Percentiles rank a stretch among this genome's conserved stretches.
These are phyloP conservation scores for Neurospora sublineolata DNA, from an alignment of 495 filamentous ascomycete genomes.

Conservation along the genomic window DNA sequence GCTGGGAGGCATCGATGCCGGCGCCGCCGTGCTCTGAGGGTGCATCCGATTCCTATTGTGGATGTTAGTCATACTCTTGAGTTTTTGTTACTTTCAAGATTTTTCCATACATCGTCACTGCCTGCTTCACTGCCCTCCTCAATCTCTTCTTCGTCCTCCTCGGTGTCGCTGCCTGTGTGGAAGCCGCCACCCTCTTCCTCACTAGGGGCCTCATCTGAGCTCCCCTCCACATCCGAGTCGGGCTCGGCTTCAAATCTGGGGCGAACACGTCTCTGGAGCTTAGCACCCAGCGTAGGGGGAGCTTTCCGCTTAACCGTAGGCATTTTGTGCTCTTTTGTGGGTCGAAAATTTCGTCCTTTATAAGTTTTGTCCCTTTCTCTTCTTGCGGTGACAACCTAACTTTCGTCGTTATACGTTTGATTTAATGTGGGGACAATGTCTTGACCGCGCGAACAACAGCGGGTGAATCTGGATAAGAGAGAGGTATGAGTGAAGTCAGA, in stretches of 20 bases:
- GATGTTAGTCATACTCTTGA: not conserved
- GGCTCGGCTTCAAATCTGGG: conserved; percentile 43
- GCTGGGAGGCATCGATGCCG: conserved; percentile 27
- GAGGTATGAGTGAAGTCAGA: not conserved
- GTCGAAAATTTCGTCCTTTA: not conserved
- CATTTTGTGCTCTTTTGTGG: conserved; percentile 9
- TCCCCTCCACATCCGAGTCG: conserved; percentile 34
- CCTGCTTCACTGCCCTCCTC: conserved; percentile 17
- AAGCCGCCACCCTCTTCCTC: conserved; percentile 25
- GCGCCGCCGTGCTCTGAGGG: conserved; percentile 29
- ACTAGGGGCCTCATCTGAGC: conserved; percentile 14
- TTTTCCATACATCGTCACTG: conserved; percentile 14
- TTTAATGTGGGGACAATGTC: not conserved
- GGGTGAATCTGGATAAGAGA: not conserved
- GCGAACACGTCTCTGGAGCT: conserved; percentile 48
- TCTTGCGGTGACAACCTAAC: not conserved
- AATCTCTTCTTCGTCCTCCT: conserved; percentile 17
- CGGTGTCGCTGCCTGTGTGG: conserved; percentile 17
- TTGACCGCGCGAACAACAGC: not conserved
- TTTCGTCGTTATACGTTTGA: not conserved
- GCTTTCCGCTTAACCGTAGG: conserved; percentile 22
- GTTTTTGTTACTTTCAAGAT: not conserved
- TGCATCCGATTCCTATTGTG: conserved; percentile 16
- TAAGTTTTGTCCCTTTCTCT: not conserved
- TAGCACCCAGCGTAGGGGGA: conserved; percentile 5